Base-by-base conservation (phyloP, 208 protist genomes). In the Angomonas deanei region DNA sequence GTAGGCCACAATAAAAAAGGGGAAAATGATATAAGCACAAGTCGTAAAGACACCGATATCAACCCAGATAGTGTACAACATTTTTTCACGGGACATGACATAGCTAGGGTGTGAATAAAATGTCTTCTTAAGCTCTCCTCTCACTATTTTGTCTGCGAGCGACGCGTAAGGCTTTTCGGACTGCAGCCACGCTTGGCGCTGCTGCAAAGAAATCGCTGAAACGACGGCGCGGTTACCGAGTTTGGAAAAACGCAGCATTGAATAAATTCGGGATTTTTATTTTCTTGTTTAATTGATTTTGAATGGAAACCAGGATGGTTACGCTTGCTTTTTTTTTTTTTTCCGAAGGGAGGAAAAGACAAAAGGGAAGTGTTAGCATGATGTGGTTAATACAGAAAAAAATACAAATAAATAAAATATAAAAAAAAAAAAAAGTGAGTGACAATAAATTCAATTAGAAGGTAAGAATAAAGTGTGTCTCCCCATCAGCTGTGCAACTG, bases 101-200 rank as follows among this genome's bases (percentile, higher is more conserved):
- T 94, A 96, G 68, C 71, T 81, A 69, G 91, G 91, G 58, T 96
- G 91, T 19, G 70, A 72, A 70, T 92, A 96, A 76, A 87, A 96
- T 24, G 72, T 77, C 2, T 39, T 78, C 28, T 64, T 54, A 31
- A 59, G 66, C n/a, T 64, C 61, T 0, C 82, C 79, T 34, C 91
- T 84, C 28, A 93, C 85, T 73, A 96, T 91, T 68, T 96, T 96
- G 27, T 93, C 84, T 10, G 83, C 78, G 19, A 93, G 78, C n/a
- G 66, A 81, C 19, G 67, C 79, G 55, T 70, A 93, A 6, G 90
- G 84, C 74, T 92, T 93, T 71, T 96, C 86, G n/a, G 85, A 86
- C 65, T 92, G 86, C 31, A 96, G 72, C 15, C 76, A 82, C 24
- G 63, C 74, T 33, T 36, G 68, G 26, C 71, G 67, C 26, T 60